A percentile compares a stretch with the other conserved stretches of the same genome.
These are phyloP conservation scores for Aspergillus puulaauensis DNA, from an alignment of 2,329 filamentous ascomycete species.

Conservation along the genomic window DNA sequence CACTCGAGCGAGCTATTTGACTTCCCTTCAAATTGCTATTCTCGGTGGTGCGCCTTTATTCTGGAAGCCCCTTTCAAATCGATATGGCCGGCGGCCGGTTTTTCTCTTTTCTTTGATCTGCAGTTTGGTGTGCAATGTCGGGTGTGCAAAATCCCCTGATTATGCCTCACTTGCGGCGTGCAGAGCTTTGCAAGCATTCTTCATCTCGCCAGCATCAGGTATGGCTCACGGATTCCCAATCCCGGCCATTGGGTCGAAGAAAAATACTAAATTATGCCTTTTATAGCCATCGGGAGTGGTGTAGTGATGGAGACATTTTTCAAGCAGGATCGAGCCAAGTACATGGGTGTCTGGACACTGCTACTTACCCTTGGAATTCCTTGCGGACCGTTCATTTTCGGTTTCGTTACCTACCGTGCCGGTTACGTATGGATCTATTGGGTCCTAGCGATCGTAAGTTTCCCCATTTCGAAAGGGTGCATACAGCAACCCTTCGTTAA, in stretches of 20 bases:
- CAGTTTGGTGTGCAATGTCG: slow-evolving; percentile 53
- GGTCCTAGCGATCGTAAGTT: slow-evolving; percentile 54
- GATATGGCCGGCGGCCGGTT: slow-evolving; percentile 55
- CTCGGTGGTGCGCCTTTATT: slow-evolving; percentile 55
- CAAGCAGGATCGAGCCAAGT: slow-evolving; percentile 53
- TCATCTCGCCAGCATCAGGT: slow-evolving; percentile 52
- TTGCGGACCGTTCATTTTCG: slow-evolving; percentile 36
- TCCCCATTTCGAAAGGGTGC: not conserved
- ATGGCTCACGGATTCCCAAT: not conserved
- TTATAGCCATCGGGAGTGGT: slow-evolving; percentile 52
- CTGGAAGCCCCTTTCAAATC: slow-evolving; percentile 55
- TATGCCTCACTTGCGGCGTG: slow-evolving; percentile 54
- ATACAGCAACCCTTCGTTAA: slow-evolving; percentile 3
- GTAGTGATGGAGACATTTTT: slow-evolving; percentile 61
- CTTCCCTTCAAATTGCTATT: slow-evolving; percentile 56
- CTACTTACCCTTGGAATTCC: slow-evolving; percentile 55
- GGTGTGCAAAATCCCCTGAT: slow-evolving; percentile 51
- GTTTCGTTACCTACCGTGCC: slow-evolving; percentile 51
- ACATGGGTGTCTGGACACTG: slow-evolving; percentile 59
- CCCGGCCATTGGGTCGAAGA: too few species aligned
- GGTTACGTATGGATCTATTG: slow-evolving; percentile 62
- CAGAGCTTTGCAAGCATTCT: slow-evolving; percentile 43
- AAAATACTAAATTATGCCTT: not conserved
- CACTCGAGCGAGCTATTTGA: slow-evolving; percentile 54
- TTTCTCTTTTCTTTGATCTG: slow-evolving; percentile 53